Conservation (phyloP, 2,329 filamentous ascomycete species). For the Didymella pomorum region DNA sequence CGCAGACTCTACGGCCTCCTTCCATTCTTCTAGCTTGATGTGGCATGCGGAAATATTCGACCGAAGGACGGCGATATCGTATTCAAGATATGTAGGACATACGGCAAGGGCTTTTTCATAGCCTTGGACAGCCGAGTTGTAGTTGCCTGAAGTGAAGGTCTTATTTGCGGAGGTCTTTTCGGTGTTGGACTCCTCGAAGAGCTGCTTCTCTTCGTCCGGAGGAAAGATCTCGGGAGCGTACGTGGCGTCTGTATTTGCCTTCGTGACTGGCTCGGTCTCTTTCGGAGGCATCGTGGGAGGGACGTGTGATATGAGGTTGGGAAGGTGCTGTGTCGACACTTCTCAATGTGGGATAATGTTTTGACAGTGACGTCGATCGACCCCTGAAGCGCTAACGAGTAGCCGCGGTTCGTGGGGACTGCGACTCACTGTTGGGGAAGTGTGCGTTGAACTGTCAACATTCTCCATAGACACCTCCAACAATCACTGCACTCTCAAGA, state of each 20-base stretch:
- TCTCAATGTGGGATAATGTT: constrained; percentile 26
- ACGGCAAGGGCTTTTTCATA: constrained; percentile 82
- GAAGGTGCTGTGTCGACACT: background rate
- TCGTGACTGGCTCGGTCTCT: constrained; percentile 8
- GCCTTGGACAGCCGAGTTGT: constrained; percentile 77
- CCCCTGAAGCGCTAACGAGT: constrained; percentile 21
- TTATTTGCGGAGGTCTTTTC: constrained; percentile 80
- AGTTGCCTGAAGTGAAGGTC: constrained; percentile 76
- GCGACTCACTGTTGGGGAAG: constrained; percentile 23
- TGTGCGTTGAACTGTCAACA: background rate
- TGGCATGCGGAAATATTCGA: constrained; percentile 92
- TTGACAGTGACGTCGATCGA: constrained; percentile 31
- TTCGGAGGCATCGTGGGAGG: constrained; percentile 18
- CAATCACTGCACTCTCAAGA: constrained; percentile 9
- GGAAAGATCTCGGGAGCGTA: constrained; percentile 40
- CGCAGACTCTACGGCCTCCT: constrained; percentile 78
- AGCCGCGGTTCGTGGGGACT: constrained; percentile 33
- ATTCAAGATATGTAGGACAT: constrained; percentile 85
- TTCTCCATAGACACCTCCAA: background rate
- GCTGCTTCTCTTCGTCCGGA: constrained; percentile 52
- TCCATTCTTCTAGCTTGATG: constrained; percentile 85
- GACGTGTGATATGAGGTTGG: background rate
- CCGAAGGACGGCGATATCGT: constrained; percentile 84
- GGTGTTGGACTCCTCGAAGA: constrained; percentile 74
- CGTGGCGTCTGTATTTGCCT: constrained; percentile 13